Percentiles rank a stretch among this genome's conserved stretches.
Evolutionary conservation across 2,329 filamentous ascomycete genomes (phyloP).

Genomic region (Orbilia brochopaga): DNA sequence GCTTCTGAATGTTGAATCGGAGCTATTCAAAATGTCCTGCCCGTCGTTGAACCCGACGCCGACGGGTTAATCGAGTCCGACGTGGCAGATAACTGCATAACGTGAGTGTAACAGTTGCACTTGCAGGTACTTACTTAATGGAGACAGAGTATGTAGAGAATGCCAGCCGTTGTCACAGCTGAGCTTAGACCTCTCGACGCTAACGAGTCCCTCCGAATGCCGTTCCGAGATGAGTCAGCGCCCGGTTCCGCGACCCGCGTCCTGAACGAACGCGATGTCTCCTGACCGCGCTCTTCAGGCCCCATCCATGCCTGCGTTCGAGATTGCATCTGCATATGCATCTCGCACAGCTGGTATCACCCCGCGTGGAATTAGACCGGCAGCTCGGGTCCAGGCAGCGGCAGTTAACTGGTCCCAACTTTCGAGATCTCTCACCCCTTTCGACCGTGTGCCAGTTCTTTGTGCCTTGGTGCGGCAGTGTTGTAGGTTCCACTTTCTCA

Average conservation of each 20-base stretch:
- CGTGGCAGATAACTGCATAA: too few species aligned
- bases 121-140: too few species aligned
- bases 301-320: not conserved
- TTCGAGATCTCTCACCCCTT: not conserved
- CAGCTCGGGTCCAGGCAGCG: not conserved
- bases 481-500: not conserved
- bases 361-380: not conserved
- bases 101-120: too few species aligned
- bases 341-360: not conserved
- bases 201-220: not conserved
- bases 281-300: constrained; percentile 1
- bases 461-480: not conserved
- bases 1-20: too few species aligned
- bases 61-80: too few species aligned
- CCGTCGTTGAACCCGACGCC: too few species aligned
- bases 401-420: not conserved
- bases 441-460: not conserved
- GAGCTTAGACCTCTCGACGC: not conserved
- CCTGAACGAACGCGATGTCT: constrained; percentile 1
- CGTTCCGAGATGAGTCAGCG: not conserved
- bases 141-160: too few species aligned
- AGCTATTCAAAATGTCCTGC: not conserved
- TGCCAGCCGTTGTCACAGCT: too few species aligned
- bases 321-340: constrained; percentile 4
- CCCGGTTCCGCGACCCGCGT: not conserved